Percentiles rank a stretch among this genome's conserved stretches.
Conservation (phyloP, 345 rosid genomes). For the Eucalyptus pauciflora region DNA sequence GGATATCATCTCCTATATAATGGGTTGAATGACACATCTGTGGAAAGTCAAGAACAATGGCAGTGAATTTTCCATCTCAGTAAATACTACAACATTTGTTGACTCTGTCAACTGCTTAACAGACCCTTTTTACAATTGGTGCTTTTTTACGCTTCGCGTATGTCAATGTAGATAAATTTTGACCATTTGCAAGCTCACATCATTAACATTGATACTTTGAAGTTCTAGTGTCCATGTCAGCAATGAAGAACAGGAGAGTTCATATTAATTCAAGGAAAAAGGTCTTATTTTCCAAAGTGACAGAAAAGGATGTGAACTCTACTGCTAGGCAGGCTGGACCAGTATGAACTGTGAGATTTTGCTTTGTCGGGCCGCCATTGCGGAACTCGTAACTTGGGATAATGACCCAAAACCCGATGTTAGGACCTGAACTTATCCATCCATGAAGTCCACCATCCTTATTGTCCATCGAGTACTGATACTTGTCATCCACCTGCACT, state of each 20-base stretch:
- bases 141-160: background rate
- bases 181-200: background rate
- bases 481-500: constrained; percentile 33
- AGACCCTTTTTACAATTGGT: background rate
- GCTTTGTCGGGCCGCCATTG: constrained; percentile 30
- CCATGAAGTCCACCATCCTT: constrained; percentile 31
- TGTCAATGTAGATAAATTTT: background rate
- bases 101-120: background rate
- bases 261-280: background rate
- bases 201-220: background rate
- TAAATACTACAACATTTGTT: background rate
- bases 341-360: constrained; percentile 22
- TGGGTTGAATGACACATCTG: constrained; percentile 24
- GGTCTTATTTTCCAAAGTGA: background rate
- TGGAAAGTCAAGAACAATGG: background rate
- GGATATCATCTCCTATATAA: constrained; percentile 13
- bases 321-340: constrained; percentile 27
- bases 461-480: constrained; percentile 26
- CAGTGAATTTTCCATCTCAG: background rate
- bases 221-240: background rate
- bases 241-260: background rate
- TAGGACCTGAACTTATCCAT: constrained; percentile 23
- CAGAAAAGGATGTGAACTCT: background rate
- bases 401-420: constrained; percentile 25
- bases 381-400: constrained; percentile 23